Conservation (phyloP, 2,329 filamentous ascomycete genomes). For the Paecilomyces fulvus region DNA sequence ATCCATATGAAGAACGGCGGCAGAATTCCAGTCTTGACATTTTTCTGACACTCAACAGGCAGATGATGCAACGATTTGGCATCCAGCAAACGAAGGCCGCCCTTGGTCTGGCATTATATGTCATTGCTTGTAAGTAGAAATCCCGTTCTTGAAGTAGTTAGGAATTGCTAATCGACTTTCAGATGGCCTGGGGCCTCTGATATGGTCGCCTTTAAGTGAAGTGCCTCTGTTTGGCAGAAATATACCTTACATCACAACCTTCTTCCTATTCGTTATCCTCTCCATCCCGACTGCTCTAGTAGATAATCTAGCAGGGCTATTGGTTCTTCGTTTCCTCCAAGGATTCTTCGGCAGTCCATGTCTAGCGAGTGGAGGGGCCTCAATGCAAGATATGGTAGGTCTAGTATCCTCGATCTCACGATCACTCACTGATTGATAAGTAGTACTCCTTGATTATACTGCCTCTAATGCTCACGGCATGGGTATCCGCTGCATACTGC, state of each 20-base stretch:
- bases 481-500: slow-evolving; percentile 41
- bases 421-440: neutral
- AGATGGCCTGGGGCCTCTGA: slow-evolving; percentile 53
- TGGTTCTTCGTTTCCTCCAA: slow-evolving; percentile 55
- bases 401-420: neutral
- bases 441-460: slow-evolving; percentile 45
- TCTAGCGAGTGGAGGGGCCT: slow-evolving; percentile 48
- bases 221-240: slow-evolving; percentile 59
- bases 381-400: slow-evolving; percentile 30
- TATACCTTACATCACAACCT: slow-evolving; percentile 57
- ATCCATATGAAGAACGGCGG: neutral
- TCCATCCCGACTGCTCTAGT: slow-evolving; percentile 57
- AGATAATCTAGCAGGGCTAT: slow-evolving; percentile 54
- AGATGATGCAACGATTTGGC: slow-evolving; percentile 10
- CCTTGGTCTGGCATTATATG: slow-evolving; percentile 23
- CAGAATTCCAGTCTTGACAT: neutral
- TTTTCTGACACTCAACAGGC: neutral
- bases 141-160: slow-evolving; percentile 9
- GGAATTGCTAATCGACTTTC: neutral
- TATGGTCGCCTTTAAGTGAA: slow-evolving; percentile 59
- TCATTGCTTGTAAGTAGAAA: slow-evolving; percentile 11
- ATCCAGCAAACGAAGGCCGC: slow-evolving; percentile 18
- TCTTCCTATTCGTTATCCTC: slow-evolving; percentile 58
- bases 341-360: slow-evolving; percentile 59
- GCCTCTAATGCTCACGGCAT: slow-evolving; percentile 51